Evolutionary conservation across 495 filamentous ascomycete genomes (phyloP), one percentile per base, ranked within the genome.

Genomic region (Penicillium diatomitis): DNA sequence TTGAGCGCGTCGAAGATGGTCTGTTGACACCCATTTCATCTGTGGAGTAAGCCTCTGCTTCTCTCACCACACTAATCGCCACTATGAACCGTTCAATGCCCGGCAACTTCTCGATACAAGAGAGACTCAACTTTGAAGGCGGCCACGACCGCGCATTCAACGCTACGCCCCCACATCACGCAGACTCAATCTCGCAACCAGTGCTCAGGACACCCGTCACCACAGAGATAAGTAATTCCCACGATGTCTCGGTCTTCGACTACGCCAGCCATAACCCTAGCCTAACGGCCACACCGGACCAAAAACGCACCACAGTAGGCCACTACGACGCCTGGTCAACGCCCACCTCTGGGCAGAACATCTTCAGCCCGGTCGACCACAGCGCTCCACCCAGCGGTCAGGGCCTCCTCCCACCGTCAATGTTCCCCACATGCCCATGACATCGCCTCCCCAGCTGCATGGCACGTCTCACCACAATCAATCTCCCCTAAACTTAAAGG

Each of bases 281-380:
- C 47, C 50, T 61, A 8, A 41, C 50, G 28, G 56, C 69, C 0
- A 54, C 67, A 44, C 45, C 65, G 29, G 46, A 55, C 48, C 49
- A 55, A 10, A 64, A 67, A 4, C n/a, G n/a, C n/a, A n/a, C n/a
- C n/a, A n/a, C n/a, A n/a, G n/a, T n/a, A n/a, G n/a, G n/a, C n/a
- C n/a, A n/a, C n/a, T 66, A 61, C 32, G 66, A 69, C 11, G 38
- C 58, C 12, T 74, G 69, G 67, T 47, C 60, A 8, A n/a, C n/a
- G n/a, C 63, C 70, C 3, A 53, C 65, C 5, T 72, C 68, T 58
- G 63, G 70, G n/a, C 68, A 63, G 41, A 65, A 66, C 38, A 56
- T 72, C 35, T 74, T 67, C 61, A 53, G 55, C 20, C 50, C 69
- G 0, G 56, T 71, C 9, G 68, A 66, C 38, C 72, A 65, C 53